Conservation (phyloP, 768 basidiomycete species). For the Leucosporidium creatinivorum region DNA sequence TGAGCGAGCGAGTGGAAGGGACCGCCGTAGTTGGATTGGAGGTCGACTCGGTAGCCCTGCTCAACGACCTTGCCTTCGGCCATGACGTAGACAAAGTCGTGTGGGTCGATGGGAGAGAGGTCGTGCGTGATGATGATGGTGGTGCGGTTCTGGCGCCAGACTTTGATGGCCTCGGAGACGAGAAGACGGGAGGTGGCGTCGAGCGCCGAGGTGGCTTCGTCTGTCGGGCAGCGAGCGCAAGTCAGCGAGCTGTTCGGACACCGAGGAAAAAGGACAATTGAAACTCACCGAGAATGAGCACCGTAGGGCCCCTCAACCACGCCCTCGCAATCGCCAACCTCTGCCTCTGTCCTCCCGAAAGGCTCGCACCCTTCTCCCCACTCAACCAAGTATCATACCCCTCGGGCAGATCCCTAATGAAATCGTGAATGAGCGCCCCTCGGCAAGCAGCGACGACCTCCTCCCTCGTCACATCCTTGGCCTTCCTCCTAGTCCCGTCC, state of each 20-base stretch:
- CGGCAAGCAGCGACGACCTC: slow-evolving; percentile 76
- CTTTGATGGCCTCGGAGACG: slow-evolving; percentile 60
- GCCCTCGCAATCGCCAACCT: slow-evolving; percentile 82
- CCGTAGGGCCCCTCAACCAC: slow-evolving; percentile 70
- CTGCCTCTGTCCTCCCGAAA: slow-evolving; percentile 86
- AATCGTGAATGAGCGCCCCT: slow-evolving; percentile 80
- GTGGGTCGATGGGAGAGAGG: slow-evolving; percentile 63
- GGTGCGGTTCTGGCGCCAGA: slow-evolving; percentile 68
- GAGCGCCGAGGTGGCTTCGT: slow-evolving; percentile 53
- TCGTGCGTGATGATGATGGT: slow-evolving; percentile 96
- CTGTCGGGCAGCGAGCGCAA: slow-evolving; percentile 33
- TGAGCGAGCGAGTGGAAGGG: slow-evolving; percentile 67
- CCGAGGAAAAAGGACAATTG: slow-evolving; percentile 1
- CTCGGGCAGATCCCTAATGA: slow-evolving; percentile 69
- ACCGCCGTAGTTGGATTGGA: slow-evolving; percentile 54
- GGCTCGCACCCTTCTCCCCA: slow-evolving; percentile 58
- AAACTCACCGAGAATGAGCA: slow-evolving; percentile 78
- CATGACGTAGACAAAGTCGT: slow-evolving; percentile 90
- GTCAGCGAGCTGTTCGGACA: slow-evolving; percentile 25
- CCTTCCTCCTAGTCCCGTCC: slow-evolving; percentile 43
- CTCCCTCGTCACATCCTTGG: slow-evolving; percentile 52
- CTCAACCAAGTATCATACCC: slow-evolving; percentile 74
- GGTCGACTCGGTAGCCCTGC: slow-evolving; percentile 75
- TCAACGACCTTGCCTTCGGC: slow-evolving; percentile 71
- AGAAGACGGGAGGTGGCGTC: slow-evolving; percentile 79